A percentile compares a stretch with the other conserved stretches of the same genome.
These are phyloP conservation scores for Fusarium sp. DNA, from an alignment of 2,329 filamentous ascomycete genomes.

Conservation along the genomic window DNA sequence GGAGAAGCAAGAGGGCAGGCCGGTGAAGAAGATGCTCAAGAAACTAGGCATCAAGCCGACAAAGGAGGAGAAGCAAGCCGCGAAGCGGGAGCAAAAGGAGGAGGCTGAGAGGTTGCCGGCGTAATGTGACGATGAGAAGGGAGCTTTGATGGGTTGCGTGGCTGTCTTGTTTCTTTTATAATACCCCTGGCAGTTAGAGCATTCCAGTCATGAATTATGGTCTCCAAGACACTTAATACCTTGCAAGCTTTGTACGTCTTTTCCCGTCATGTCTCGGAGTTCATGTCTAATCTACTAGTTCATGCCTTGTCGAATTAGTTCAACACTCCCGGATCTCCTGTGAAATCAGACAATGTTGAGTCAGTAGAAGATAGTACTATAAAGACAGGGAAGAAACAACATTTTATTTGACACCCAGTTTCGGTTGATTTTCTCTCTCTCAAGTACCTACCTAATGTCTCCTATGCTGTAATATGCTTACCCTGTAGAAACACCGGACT, in stretches of 20 bases:
- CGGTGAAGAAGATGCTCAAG: slow-evolving; percentile 50
- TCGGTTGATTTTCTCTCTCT: background rate
- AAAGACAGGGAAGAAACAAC: background rate
- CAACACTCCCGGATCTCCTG: background rate
- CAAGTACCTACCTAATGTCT: too few species aligned
- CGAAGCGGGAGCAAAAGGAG: slow-evolving; percentile 35
- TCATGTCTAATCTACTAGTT: background rate
- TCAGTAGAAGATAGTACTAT: background rate
- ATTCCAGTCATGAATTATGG: slow-evolving; percentile 16
- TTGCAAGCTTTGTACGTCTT: background rate
- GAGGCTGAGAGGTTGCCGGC: slow-evolving; percentile 21
- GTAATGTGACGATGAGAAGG: background rate
- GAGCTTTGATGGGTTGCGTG: background rate
- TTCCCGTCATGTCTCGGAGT: background rate
- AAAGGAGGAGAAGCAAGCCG: slow-evolving; percentile 36
- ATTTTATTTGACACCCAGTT: background rate
- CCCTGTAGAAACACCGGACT: background rate
- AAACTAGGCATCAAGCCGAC: slow-evolving; percentile 52
- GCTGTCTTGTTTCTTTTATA: slow-evolving; percentile 15
- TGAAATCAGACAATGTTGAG: background rate
- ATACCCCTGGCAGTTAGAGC: slow-evolving; percentile 27
- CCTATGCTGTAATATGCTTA: background rate
- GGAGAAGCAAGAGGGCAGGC: slow-evolving; percentile 51
- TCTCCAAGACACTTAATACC: background rate
- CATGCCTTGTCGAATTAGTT: background rate